phyloP scores from a whole-genome alignment of 75 land plant genomes.

The Adiantum capillusveneris region DNA sequence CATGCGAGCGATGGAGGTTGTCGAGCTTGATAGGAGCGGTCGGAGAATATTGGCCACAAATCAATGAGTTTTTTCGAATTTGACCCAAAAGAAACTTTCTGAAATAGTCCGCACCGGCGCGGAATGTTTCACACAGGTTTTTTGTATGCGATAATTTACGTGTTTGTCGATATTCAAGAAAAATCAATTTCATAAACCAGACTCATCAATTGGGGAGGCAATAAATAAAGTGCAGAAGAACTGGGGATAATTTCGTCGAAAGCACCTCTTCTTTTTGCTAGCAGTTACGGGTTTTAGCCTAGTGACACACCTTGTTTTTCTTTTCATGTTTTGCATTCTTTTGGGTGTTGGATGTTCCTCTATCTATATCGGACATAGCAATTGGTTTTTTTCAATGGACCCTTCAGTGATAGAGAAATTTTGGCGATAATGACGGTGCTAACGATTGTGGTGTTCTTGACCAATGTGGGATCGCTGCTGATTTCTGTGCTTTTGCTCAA shows the following conservation, averaged over 20 bases:
- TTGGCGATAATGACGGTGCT: conserved; percentile 28
- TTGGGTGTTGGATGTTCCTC: conserved; percentile 53
- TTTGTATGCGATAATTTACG: too few relatives aligned
- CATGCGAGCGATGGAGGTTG: too few relatives aligned
- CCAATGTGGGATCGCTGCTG: conserved; percentile 54
- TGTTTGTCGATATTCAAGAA: too few relatives aligned
- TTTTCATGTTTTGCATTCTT: conserved; percentile 41
- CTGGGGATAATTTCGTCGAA: conserved; percentile 53
- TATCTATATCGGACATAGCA: conserved; percentile 52
- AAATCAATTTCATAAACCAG: too few relatives aligned
- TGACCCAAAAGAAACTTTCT: too few relatives aligned
- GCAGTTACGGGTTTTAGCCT: conserved; percentile 44
- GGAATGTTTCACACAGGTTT: too few relatives aligned
- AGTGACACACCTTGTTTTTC: conserved; percentile 50
- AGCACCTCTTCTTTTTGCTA: conserved; percentile 44
- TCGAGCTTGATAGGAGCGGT: too few relatives aligned
- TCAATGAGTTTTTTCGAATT: too few relatives aligned
- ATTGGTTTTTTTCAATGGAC: conserved; percentile 37
- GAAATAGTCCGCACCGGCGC: too few relatives aligned
- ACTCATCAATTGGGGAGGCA: conserved; percentile 50
- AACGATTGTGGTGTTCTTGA: conserved; percentile 48
- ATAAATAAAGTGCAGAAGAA: conserved; percentile 52
- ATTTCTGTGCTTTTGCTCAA: conserved; percentile 47
- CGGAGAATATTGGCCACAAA: too few relatives aligned
- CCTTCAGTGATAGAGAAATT: conserved; percentile 47